phyloP scores from a whole-genome alignment of 306 rosid species.

The Astragalus glycyphyllos region DNA sequence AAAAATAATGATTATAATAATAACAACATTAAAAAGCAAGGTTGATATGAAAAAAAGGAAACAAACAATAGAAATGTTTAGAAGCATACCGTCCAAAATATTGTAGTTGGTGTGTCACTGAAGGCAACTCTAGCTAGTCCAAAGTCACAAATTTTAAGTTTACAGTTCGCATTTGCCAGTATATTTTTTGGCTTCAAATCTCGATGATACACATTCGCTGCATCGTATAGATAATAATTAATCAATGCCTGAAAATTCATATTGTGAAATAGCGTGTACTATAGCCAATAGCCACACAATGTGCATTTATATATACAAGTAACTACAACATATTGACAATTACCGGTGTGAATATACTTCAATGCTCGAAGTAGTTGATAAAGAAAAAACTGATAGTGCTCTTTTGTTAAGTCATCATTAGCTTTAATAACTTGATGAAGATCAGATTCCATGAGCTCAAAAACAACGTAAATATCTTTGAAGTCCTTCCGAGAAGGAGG shows the following conservation, averaged over 20 bases:
- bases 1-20: background rate
- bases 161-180: conserved; percentile 96
- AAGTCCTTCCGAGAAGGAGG: conserved; percentile 96
- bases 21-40: background rate
- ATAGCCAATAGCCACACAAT: conserved; percentile 17
- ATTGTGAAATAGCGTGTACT: background rate
- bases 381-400: conserved; percentile 94
- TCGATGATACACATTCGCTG: conserved; percentile 96
- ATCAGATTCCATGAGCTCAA: conserved; percentile 99
- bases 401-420: conserved; percentile 87
- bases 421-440: conserved; percentile 99
- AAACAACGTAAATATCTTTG: conserved; percentile 93
- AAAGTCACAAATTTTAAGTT: conserved; percentile 95
- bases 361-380: conserved; percentile 94
- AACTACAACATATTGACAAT: conserved; percentile 3
- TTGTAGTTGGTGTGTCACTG: conserved; percentile 88
- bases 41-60: conserved; percentile 4
- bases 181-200: conserved; percentile 97
- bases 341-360: conserved; percentile 95
- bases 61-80: background rate
- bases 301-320: too few species aligned
- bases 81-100: conserved; percentile 92
- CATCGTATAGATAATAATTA: conserved; percentile 42
- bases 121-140: conserved; percentile 98
- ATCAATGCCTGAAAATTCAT: conserved; percentile 10